phyloP scores from a whole-genome alignment of 2,329 filamentous ascomycete species.

The Zasmidium angulare region DNA sequence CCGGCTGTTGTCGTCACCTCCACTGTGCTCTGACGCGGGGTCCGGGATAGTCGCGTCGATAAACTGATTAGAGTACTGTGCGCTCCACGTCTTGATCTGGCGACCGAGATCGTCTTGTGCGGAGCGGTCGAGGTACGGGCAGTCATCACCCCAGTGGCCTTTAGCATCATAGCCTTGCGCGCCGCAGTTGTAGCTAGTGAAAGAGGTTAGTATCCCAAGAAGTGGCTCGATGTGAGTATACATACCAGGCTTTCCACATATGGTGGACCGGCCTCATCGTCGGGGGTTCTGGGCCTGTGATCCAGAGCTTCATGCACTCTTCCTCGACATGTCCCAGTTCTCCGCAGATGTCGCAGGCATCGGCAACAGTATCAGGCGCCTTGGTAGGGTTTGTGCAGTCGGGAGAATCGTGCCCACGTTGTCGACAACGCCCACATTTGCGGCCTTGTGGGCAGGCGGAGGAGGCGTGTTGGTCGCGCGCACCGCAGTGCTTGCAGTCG shows the following conservation, averaged over 20 bases:
- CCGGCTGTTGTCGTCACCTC: not conserved
- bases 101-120: slow-evolving; percentile 11
- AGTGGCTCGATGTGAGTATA: no score
- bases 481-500: slow-evolving; percentile 9
- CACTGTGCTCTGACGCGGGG: not conserved
- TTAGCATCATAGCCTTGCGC: slow-evolving; percentile 7
- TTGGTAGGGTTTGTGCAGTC: slow-evolving; percentile 5
- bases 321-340: slow-evolving; percentile 26
- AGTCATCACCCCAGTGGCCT: slow-evolving; percentile 16
- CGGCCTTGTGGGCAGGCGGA: slow-evolving; percentile 4
- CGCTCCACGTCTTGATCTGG: slow-evolving; percentile 11
- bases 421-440: slow-evolving; percentile 13
- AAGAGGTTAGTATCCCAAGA: no score
- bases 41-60: not conserved
- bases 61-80: not conserved
- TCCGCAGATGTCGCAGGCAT: slow-evolving; percentile 11
- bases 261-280: slow-evolving; percentile 9
- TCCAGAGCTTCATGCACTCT: slow-evolving; percentile 25
- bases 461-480: slow-evolving; percentile 7
- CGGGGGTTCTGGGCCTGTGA: not conserved
- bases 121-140: slow-evolving; percentile 5
- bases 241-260: slow-evolving; percentile 12
- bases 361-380: not conserved
- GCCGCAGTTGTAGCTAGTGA: slow-evolving; percentile 4
- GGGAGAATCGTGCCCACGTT: slow-evolving; percentile 12